Evolutionary conservation across 2,329 filamentous ascomycete species (phyloP), one percentile per base, ranked within the genome.

Genomic region (Diaporthe destruens): DNA sequence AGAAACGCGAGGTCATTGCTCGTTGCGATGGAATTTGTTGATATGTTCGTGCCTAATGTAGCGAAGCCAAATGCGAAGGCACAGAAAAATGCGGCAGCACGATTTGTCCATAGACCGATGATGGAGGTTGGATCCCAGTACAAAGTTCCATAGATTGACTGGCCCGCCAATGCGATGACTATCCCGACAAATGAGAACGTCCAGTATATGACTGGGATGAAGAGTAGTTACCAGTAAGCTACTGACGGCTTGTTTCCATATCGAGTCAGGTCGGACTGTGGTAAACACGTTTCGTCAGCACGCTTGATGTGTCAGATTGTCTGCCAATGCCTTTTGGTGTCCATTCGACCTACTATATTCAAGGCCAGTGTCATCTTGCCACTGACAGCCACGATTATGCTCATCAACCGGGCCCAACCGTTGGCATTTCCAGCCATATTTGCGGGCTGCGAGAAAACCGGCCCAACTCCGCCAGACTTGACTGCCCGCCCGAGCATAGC

Each of bases 101-200:
- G 76, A 0, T 76, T 75, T 25, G 79, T 78, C 81, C 80, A 87
- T 20, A 82, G 82, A 11, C 77, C 81, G 73, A 87, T 82, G 51
- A 87, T 84, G 32, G 82, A 82, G 12, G 85, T 83, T 78, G 86
- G 86, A 72, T 85, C 85, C 86, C 85, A 87, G 76, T 85, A 78
- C 53, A 84, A 82, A 23, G 80, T 77, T 36, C 86, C 85, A 80
- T 84, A 86, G 18, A 86, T 76, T 51, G 82, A 77, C 42, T 82
- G 80, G 32, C 85, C 82, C 2, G 85, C 85, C 39, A 82, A 83
- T 3, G 85, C 85, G 12, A 85, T 82, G 57, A 87, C 81, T 72
- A 88, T 86, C 18, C 85, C 85, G 23, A 85, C 84, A 36, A 87
- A 76, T 9, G 83, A 81, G 54, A 85, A 83, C 32, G 86, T 77